Evolutionary conservation across 2,329 filamentous ascomycete genomes (phyloP), one percentile per base, ranked within the genome.

Genomic region (Diaporthe sp.): DNA sequence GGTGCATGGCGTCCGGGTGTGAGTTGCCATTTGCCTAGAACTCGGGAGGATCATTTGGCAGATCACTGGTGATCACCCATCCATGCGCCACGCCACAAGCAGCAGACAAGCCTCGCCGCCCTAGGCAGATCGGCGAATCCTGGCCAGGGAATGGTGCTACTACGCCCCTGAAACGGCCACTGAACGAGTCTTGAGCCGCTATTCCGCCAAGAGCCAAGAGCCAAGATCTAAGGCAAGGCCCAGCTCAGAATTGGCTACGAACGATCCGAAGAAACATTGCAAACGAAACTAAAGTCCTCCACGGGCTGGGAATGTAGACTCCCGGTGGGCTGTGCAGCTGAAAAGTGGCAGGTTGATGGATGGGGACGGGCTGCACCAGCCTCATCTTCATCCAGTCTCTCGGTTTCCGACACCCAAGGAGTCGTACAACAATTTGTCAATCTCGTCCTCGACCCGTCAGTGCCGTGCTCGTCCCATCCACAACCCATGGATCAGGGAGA

Each of bases 301-400:
- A 65, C n/a, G 58, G 58, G 2, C 51, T 34, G 51, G 46, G 67
- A 34, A 53, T 44, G 25, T n/a, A 46, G 15, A 31, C 8, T 55
- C 49, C 57, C 49, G 57, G 51, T n/a, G 67, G 57, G 57, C 73
- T 58, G 37, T 39, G 46, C 57, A 72, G 46, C 68, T 37, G 44
- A 44, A 59, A 22, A 57, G 7, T 71, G 57, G 39, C 42, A 49
- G 46, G 15, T 59, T 37, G 42, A 7, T 25, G 12, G 46, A 37
- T 53, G 46, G 31, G 34, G 8, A 9, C 28, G 22, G 44, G 7
- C n/a, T 39, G 31, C 57, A 55, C 51, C 58, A n/a, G 58, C 73
- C 68, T 75, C 73, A 67, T 15, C 68, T 65, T 62, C 69, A 28
- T 72, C 68, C 73, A 62, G 46, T 75, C 58, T 72, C 73, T 31